A percentile compares a stretch with the other conserved stretches of the same genome.
Conservation (phyloP, 2,329 filamentous ascomycete genomes). For the Sclerotinia subarctica region DNA sequence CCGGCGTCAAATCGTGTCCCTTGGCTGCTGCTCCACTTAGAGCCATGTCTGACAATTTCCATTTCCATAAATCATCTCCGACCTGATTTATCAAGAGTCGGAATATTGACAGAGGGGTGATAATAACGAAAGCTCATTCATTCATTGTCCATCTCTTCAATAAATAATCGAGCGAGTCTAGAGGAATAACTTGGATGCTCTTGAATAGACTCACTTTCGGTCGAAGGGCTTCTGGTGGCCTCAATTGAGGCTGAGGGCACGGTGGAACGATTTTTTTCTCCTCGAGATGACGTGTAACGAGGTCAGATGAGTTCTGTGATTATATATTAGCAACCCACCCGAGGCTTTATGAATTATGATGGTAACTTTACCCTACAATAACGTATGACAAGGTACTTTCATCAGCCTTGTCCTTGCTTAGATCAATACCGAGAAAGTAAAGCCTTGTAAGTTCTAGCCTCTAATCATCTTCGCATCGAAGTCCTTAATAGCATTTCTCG, state of each 20-base stretch:
- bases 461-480: constrained; percentile 16
- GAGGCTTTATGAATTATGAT: background rate
- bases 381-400: constrained; percentile 4
- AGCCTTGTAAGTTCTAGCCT: background rate
- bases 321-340: background rate
- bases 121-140: background rate
- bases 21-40: constrained; percentile 13
- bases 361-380: background rate
- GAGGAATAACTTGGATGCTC: background rate
- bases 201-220: background rate
- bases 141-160: background rate
- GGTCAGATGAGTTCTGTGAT: background rate
- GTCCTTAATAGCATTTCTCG: background rate
- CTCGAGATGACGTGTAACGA: background rate
- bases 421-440: background rate
- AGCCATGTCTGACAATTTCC: background rate
- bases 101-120: background rate
- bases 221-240: too few species aligned
- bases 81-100: background rate
- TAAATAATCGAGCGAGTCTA: background rate
- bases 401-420: background rate
- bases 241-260: too few species aligned
- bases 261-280: background rate
- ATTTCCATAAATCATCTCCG: background rate
- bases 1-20: background rate